phyloP scores from a whole-genome alignment of 1,284 basidiomycete species.

The Ustilago tritici region DNA sequence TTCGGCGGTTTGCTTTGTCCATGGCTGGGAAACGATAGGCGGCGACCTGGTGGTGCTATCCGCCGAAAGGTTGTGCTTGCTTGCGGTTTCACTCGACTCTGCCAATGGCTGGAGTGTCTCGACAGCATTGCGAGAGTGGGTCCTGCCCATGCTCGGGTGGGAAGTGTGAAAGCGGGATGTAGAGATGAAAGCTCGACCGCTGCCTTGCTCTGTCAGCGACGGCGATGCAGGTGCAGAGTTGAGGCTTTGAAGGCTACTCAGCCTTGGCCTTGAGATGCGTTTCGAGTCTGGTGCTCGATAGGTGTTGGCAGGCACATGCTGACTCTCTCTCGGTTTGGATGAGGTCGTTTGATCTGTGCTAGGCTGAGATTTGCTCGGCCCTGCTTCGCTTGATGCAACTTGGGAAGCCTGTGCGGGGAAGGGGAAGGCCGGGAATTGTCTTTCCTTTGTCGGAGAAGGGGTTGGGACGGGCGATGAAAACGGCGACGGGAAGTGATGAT shows the following conservation, averaged over 20 bases:
- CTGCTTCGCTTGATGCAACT: conserved; percentile 9
- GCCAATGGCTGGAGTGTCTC: conserved; percentile 44
- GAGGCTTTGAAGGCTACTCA: conserved; percentile 48
- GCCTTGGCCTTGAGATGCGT: conserved; percentile 29
- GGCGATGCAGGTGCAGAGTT: conserved; percentile 47
- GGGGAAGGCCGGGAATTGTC: conserved; percentile 17
- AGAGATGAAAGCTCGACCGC: conserved; percentile 34
- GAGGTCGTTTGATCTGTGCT: neutral
- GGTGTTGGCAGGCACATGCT: conserved; percentile 9
- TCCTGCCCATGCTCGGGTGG: conserved; percentile 27
- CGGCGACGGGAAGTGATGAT: conserved; percentile 40
- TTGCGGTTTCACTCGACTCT: conserved; percentile 24
- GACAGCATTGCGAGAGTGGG: conserved; percentile 38
- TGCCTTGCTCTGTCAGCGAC: conserved; percentile 44
- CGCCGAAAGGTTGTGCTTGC: conserved; percentile 8
- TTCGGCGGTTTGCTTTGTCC: conserved; percentile 5
- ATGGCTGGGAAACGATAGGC: conserved; percentile 1
- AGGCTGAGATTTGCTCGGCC: conserved; percentile 7
- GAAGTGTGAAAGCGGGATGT: conserved; percentile 24
- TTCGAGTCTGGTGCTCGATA: conserved; percentile 13
- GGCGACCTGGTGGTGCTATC: conserved; percentile 8
- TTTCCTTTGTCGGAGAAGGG: conserved; percentile 41
- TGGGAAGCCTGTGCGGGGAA: conserved; percentile 1
- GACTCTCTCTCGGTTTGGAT: neutral
- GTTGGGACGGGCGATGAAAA: conserved; percentile 39